Percentiles rank a stretch among this genome's conserved stretches.
Evolutionary conservation across 805 yeast species (phyloP).

Genomic region (Vanderwaltozyma tropicalis): DNA sequence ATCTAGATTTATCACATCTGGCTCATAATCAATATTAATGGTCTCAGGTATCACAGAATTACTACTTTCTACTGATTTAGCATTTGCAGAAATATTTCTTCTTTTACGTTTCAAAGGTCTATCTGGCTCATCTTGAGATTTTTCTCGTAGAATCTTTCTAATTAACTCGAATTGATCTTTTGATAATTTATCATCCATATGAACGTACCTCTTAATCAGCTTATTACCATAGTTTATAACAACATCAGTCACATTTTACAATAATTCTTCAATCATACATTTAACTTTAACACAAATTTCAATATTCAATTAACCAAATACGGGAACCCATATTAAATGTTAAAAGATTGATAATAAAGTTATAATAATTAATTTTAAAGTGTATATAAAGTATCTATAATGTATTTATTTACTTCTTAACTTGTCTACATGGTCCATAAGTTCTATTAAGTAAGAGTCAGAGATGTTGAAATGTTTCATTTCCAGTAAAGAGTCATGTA

Average conservation of each 20-base stretch:
- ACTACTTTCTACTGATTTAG: no score
- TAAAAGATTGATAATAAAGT: no score
- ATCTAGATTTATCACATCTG: constrained; percentile 2
- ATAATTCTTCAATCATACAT: no score
- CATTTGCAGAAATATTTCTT: no score
- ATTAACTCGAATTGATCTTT: constrained; percentile 26
- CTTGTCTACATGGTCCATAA: no score
- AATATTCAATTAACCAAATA: no score
- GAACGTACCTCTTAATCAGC: not conserved
- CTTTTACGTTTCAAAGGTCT: constrained; percentile 13
- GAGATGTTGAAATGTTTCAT: constrained; percentile 16
- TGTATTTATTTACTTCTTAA: no score
- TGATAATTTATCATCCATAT: constrained; percentile 18
- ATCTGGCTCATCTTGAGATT: constrained; percentile 4
- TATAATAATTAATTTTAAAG: no score
- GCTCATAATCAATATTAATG: constrained; percentile 2
- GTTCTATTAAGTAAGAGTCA: no score
- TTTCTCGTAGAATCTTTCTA: constrained; percentile 21
- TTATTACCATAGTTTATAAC: not conserved
- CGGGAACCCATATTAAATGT: no score
- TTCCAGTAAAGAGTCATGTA: constrained; percentile 40
- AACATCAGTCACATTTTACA: not conserved
- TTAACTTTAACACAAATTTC: no score
- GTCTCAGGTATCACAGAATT: not conserved
- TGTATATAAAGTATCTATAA: no score